phyloP scores from a whole-genome alignment of 129 eudicot genomes.

The Centella asiatica region DNA sequence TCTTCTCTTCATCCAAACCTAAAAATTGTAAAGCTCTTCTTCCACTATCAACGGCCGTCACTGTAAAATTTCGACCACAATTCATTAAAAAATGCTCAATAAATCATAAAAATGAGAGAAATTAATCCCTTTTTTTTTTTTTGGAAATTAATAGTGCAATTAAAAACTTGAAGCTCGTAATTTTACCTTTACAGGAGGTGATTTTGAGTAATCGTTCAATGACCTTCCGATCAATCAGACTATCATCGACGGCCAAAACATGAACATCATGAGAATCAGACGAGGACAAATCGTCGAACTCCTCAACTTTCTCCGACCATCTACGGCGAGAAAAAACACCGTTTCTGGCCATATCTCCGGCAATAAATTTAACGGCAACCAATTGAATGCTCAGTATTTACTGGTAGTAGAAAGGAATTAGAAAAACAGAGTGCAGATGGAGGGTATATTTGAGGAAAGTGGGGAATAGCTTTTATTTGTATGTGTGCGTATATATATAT shows the following conservation, averaged over 20 bases:
- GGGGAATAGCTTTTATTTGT: too few species aligned
- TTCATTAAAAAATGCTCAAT: not conserved
- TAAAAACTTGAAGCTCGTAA: not conserved
- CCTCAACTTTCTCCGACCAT: slow-evolving; percentile 27
- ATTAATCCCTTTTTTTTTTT: too few species aligned
- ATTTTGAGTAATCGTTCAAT: slow-evolving; percentile 79
- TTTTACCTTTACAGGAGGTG: slow-evolving; percentile 76
- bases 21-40: slow-evolving; percentile 73
- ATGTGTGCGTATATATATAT: not conserved
- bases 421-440: not conserved
- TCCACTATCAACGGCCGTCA: slow-evolving; percentile 92
- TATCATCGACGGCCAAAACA: slow-evolving; percentile 91
- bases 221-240: slow-evolving; percentile 79
- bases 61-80: slow-evolving; percentile 26
- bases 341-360: slow-evolving; percentile 39
- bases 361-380: too few species aligned
- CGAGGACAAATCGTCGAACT: slow-evolving; percentile 18
- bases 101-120: not conserved
- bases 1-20: slow-evolving; percentile 66
- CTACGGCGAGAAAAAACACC: slow-evolving; percentile 40
- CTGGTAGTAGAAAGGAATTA: not conserved
- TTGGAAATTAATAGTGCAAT: too few species aligned
- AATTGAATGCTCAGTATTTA: too few species aligned
- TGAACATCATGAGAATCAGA: slow-evolving; percentile 45
- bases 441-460: too few species aligned